These are phyloP conservation scores for Mortierella antarctica DNA, from an alignment of 192 early-diverging fungal genomes.

Conservation along the genomic window DNA sequence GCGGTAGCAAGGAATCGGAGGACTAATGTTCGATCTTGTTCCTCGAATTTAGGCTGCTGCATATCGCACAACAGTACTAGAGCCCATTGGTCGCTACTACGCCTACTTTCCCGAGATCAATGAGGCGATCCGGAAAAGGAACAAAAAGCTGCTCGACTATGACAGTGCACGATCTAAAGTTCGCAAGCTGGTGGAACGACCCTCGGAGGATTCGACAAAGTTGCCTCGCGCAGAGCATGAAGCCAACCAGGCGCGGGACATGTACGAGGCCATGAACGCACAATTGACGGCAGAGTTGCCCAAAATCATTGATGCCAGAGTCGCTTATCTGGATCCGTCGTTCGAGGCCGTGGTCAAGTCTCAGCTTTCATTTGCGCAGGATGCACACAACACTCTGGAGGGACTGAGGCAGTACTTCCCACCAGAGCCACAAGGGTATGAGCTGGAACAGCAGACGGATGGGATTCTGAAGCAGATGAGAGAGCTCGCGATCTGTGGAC, in stretches of 20 bases:
- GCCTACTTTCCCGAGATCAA: conserved; percentile 94
- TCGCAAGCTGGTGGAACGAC: conserved; percentile 85
- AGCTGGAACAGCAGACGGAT: conserved; percentile 78
- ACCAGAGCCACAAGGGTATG: conserved; percentile 56
- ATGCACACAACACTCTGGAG: conserved; percentile 80
- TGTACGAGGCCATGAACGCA: conserved; percentile 86
- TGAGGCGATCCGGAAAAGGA: conserved; percentile 89
- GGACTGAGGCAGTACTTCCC: conserved; percentile 69
- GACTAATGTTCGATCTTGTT: background rate
- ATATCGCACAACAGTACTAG: conserved; percentile 86
- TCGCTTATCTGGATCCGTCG: conserved; percentile 93
- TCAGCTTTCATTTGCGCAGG: conserved; percentile 89
- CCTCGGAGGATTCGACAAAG: conserved; percentile 72
- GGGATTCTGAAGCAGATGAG: conserved; percentile 90
- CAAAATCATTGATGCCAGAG: conserved; percentile 87
- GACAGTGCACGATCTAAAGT: conserved; percentile 80
- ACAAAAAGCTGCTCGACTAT: conserved; percentile 91
- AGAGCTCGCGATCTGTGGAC: conserved; percentile 88
- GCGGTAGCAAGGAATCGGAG: background rate
- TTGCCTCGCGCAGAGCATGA: conserved; percentile 86
- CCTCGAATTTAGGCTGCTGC: conserved; percentile 70
- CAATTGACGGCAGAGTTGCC: conserved; percentile 89
- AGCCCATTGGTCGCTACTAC: conserved; percentile 89
- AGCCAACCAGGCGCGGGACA: conserved; percentile 74
- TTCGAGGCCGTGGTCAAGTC: conserved; percentile 95